Conservation (phyloP, 768 basidiomycete species). For the Suillus paluster region DNA sequence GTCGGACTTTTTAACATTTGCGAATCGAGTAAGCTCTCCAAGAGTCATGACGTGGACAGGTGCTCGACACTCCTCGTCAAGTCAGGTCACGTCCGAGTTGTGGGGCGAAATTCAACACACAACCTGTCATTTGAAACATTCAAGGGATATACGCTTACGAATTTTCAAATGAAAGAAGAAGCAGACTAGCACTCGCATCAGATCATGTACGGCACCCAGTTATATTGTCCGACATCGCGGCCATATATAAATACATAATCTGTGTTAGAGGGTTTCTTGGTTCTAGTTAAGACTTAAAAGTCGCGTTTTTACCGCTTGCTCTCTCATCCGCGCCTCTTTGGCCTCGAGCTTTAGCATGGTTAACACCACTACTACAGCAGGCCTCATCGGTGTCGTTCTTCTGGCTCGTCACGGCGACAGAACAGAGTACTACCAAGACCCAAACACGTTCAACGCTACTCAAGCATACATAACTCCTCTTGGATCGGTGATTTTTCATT, state of each 20-base stretch:
- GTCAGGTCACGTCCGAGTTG: too few relatives aligned
- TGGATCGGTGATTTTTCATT: conserved; percentile 56
- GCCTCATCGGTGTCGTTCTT: conserved; percentile 67
- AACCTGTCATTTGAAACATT: too few relatives aligned
- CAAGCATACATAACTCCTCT: conserved; percentile 67
- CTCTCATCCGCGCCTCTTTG: not conserved
- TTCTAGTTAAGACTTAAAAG: not conserved
- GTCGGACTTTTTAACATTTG: too few relatives aligned
- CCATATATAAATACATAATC: too few relatives aligned
- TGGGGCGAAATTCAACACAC: not conserved
- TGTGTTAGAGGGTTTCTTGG: not conserved
- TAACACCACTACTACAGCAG: conserved; percentile 7
- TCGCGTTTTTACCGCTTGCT: not conserved
- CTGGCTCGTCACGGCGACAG: conserved; percentile 76
- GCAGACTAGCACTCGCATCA: too few relatives aligned
- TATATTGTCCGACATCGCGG: too few relatives aligned
- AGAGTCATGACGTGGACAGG: too few relatives aligned
- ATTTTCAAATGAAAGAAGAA: too few relatives aligned
- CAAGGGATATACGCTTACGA: too few relatives aligned
- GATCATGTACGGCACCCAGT: too few relatives aligned
- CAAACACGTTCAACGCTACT: conserved; percentile 58
- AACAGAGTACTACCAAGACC: conserved; percentile 65
- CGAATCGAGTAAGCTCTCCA: too few relatives aligned
- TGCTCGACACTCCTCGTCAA: too few relatives aligned
- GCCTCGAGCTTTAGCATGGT: not conserved